These are phyloP conservation scores for Paracamarosporium sp. DNA, from an alignment of 2,329 filamentous ascomycete species.

Conservation along the genomic window DNA sequence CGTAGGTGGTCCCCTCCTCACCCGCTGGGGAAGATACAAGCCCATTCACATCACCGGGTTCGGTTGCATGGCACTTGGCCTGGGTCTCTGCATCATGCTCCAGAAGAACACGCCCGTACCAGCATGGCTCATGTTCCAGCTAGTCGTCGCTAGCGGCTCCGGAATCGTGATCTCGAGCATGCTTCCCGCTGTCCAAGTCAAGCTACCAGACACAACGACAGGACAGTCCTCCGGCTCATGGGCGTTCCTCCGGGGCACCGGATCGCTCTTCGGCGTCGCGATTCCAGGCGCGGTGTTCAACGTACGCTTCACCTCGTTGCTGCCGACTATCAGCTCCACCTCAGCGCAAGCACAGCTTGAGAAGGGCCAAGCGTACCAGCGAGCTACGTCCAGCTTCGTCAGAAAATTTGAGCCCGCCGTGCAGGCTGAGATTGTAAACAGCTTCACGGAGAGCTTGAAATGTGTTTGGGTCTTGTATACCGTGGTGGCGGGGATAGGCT, in stretches of 20 bases:
- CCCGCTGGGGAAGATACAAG: slow-evolving; percentile 31
- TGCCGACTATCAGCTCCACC: slow-evolving; percentile 15
- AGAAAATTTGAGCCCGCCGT: slow-evolving; percentile 18
- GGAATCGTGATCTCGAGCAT: slow-evolving; percentile 35
- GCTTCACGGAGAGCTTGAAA: slow-evolving; percentile 44
- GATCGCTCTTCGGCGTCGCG: slow-evolving; percentile 37
- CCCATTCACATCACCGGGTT: slow-evolving; percentile 36
- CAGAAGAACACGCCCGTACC: slow-evolving; percentile 12
- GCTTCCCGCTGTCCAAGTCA: slow-evolving; percentile 39
- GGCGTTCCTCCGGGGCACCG: slow-evolving; percentile 37
- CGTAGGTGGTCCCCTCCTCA: slow-evolving; percentile 28
- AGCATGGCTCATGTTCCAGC: slow-evolving; percentile 31
- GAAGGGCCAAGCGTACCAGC: slow-evolving; percentile 36
- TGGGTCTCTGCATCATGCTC: slow-evolving; percentile 26
- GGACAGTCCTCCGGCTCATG: slow-evolving; percentile 32
- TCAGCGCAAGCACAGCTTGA: slow-evolving; percentile 16
- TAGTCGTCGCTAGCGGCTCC: slow-evolving; percentile 28
- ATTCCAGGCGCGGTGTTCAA: slow-evolving; percentile 41
- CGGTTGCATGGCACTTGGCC: slow-evolving; percentile 23
- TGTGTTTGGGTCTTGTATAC: slow-evolving; percentile 49
- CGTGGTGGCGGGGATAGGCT: slow-evolving; percentile 37
- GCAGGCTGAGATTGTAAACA: slow-evolving; percentile 36
- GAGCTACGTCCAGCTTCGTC: slow-evolving; percentile 28
- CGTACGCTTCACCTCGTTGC: slow-evolving; percentile 21
- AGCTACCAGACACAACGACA: slow-evolving; percentile 28